These are phyloP conservation scores for Ambrosiella xylebori DNA, from an alignment of 2,329 filamentous ascomycete genomes.

Conservation along the genomic window DNA sequence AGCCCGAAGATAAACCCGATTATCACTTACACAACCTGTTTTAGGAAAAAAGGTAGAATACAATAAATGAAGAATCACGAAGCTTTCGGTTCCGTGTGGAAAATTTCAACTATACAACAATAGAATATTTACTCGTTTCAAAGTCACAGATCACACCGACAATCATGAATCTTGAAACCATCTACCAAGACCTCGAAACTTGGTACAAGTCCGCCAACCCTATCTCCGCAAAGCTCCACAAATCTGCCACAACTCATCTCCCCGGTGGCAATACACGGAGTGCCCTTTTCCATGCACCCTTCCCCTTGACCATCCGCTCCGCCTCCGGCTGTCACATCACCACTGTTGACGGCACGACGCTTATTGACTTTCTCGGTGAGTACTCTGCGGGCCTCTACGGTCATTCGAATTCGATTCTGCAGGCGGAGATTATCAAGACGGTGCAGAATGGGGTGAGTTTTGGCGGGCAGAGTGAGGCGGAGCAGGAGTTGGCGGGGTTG, in stretches of 20 bases:
- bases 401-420: constrained; percentile 41
- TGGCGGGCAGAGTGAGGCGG: constrained; percentile 34
- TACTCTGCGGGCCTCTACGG: constrained; percentile 49
- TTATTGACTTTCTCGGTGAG: constrained; percentile 45
- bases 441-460: constrained; percentile 35
- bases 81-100: too few species aligned
- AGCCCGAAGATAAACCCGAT: neutral
- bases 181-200: constrained; percentile 5
- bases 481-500: constrained; percentile 32
- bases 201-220: constrained; percentile 2
- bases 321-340: constrained; percentile 17
- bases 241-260: neutral
- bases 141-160: neutral
- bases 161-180: neutral
- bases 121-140: too few species aligned
- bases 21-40: neutral
- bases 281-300: constrained; percentile 27
- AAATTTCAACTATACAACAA: too few species aligned
- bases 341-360: constrained; percentile 25
- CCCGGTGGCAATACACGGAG: constrained; percentile 32
- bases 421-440: constrained; percentile 28
- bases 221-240: neutral
- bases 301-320: constrained; percentile 20
- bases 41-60: neutral
- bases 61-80: neutral